Percentiles rank a stretch among this genome's conserved stretches.
Conservation (phyloP, 768 basidiomycete genomes). For the Lactarius quietus region DNA sequence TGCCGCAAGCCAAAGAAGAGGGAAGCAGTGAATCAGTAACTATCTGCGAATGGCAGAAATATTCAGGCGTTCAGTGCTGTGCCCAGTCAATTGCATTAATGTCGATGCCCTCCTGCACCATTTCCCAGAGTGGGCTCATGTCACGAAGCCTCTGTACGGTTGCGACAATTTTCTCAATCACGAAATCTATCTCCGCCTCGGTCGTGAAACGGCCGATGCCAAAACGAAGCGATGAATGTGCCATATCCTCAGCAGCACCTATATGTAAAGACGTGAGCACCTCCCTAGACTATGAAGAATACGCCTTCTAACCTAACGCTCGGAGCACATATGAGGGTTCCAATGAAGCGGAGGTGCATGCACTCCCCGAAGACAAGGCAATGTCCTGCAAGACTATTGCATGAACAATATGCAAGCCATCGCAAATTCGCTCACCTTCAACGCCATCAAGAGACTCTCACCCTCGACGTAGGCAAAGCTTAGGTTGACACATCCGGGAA, state of each 20-base stretch:
- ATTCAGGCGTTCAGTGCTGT: conserved; percentile 44
- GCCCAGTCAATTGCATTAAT: conserved; percentile 95
- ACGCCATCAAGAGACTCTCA: conserved; percentile 94
- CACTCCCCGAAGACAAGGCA: conserved; percentile 95
- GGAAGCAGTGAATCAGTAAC: not conserved
- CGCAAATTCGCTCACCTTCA: conserved; percentile 62
- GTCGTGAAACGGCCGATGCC: conserved; percentile 98
- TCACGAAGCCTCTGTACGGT: conserved; percentile 89
- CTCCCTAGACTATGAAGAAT: conserved; percentile 3
- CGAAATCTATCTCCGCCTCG: conserved; percentile 94
- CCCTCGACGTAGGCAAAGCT: conserved; percentile 97
- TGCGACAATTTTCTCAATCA: conserved; percentile 78
- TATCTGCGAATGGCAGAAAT: not conserved
- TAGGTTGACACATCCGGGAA: conserved; percentile 94
- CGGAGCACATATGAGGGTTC: conserved; percentile 98
- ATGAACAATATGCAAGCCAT: not conserved
- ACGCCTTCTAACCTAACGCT: conserved; percentile 63
- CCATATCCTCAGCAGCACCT: conserved; percentile 98
- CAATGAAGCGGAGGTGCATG: conserved; percentile 96
- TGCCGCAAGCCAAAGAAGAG: not conserved
- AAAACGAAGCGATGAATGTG: conserved; percentile 95
- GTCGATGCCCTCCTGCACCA: conserved; percentile 99
- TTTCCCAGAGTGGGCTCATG: conserved; percentile 99
- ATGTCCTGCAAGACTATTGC: conserved; percentile 61
- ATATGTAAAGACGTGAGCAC: conserved; percentile 9